These are phyloP conservation scores for Tetracladium setigerum DNA, from an alignment of 495 filamentous ascomycete genomes.

Conservation along the genomic window DNA sequence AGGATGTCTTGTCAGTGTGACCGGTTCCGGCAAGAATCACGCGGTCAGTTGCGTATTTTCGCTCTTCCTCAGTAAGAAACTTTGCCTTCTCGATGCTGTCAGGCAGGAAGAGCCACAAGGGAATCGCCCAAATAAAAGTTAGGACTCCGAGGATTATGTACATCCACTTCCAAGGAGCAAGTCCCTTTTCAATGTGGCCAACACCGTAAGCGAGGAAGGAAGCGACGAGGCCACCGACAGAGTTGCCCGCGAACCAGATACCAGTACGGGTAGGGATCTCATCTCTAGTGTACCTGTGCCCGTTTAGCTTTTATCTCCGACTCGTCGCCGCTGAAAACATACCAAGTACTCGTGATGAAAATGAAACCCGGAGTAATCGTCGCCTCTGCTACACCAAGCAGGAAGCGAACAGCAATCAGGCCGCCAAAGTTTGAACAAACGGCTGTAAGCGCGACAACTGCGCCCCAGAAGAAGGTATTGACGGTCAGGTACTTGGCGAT, in stretches of 20 bases:
- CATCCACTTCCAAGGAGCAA: slow-evolving; percentile 37
- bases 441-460: slow-evolving; percentile 45
- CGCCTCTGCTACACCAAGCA: slow-evolving; percentile 56
- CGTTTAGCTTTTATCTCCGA: too few species aligned
- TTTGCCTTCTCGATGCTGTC: slow-evolving; percentile 64
- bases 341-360: slow-evolving; percentile 47
- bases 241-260: slow-evolving; percentile 60
- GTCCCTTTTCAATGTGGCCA: slow-evolving; percentile 28
- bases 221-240: slow-evolving; percentile 25
- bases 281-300: slow-evolving; percentile 51
- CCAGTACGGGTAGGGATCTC: slow-evolving; percentile 51
- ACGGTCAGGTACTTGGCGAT: slow-evolving; percentile 51
- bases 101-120: slow-evolving; percentile 58
- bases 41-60: slow-evolving; percentile 25
- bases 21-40: slow-evolving; percentile 30
- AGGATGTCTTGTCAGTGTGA: slow-evolving; percentile 24
- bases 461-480: slow-evolving; percentile 52
- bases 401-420: slow-evolving; percentile 33
- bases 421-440: slow-evolving; percentile 25
- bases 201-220: slow-evolving; percentile 13
- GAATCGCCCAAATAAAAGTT: slow-evolving; percentile 46
- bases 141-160: slow-evolving; percentile 57
- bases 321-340: too few species aligned
- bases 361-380: slow-evolving; percentile 54
- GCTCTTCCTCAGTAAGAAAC: slow-evolving; percentile 56